Evolutionary conservation across 2,329 filamentous ascomycete genomes (phyloP).

Genomic region (Sphaerulina musiva): DNA sequence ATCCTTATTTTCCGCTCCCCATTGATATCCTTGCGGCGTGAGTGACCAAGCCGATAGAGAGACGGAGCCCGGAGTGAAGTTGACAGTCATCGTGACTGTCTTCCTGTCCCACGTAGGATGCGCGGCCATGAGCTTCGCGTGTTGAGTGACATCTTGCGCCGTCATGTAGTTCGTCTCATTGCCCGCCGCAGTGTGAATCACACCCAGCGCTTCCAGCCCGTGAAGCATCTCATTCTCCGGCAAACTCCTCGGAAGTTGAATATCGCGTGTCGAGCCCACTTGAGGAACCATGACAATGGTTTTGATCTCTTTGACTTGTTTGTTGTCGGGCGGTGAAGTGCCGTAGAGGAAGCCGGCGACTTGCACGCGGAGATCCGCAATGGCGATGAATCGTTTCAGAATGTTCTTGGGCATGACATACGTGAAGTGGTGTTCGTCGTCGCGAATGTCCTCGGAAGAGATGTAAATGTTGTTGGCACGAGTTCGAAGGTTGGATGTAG

Average conservation of each 20-base stretch:
- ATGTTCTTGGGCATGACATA: constrained; percentile 99
- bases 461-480: constrained; percentile 98
- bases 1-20: constrained; percentile 95
- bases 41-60: constrained; percentile 90
- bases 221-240: constrained; percentile 88
- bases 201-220: constrained; percentile 78
- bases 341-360: constrained; percentile 95
- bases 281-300: constrained; percentile 98
- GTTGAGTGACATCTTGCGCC: constrained; percentile 86
- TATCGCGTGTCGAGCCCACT: constrained; percentile 84
- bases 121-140: constrained; percentile 78
- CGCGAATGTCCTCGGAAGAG: constrained; percentile 85
- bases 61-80: constrained; percentile 93
- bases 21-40: constrained; percentile 87
- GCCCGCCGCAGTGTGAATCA: constrained; percentile 92
- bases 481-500: constrained; percentile 88
- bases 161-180: constrained; percentile 97
- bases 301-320: constrained; percentile 92
- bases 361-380: constrained; percentile 91
- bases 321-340: constrained; percentile 83
- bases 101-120: constrained; percentile 80
- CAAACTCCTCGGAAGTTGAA: constrained; percentile 81
- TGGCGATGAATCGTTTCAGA: constrained; percentile 94
- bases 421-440: constrained; percentile 81
- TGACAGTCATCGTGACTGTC: constrained; percentile 89